A percentile compares a stretch with the other conserved stretches of the same genome.
These are phyloP conservation scores for Hysterium pulicare DNA, from an alignment of 2,329 filamentous ascomycete genomes.

Conservation along the genomic window DNA sequence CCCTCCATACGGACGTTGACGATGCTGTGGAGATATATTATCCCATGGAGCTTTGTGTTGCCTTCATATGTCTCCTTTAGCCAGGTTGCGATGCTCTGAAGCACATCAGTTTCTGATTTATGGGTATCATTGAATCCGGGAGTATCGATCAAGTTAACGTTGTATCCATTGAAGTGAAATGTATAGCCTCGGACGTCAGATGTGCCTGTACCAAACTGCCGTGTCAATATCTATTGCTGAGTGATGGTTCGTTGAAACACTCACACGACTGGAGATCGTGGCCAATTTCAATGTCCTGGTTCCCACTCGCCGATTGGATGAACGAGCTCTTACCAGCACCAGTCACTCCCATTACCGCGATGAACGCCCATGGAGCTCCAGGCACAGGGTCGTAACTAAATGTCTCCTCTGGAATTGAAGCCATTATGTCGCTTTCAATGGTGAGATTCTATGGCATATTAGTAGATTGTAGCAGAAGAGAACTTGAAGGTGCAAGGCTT, in stretches of 20 bases:
- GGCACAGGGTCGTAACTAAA: too few relatives aligned
- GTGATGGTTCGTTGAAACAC: background rate
- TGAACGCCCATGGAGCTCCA: too few relatives aligned
- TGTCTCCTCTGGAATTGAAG: too few relatives aligned
- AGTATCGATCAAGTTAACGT: slow-evolving; percentile 40
- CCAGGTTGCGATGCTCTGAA: slow-evolving; percentile 41
- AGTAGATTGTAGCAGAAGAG: too few relatives aligned
- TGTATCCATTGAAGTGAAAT: slow-evolving; percentile 12
- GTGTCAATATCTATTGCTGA: background rate
- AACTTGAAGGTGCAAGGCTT: too few relatives aligned
- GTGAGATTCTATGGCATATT: too few relatives aligned
- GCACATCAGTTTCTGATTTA: slow-evolving; percentile 42
- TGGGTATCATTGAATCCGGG: slow-evolving; percentile 48
- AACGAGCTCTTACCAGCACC: slow-evolving; percentile 38
- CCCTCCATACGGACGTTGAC: slow-evolving; percentile 40
- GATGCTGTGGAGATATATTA: slow-evolving; percentile 48
- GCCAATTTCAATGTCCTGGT: slow-evolving; percentile 19
- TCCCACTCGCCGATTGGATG: slow-evolving; percentile 18
- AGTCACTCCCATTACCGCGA: slow-evolving; percentile 39
- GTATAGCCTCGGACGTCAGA: slow-evolving; percentile 10
- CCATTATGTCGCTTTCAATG: too few relatives aligned
- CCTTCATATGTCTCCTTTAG: slow-evolving; percentile 30
- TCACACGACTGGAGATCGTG: slow-evolving; percentile 26
- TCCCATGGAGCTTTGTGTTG: slow-evolving; percentile 38
- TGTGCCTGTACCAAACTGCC: slow-evolving; percentile 8